phyloP scores from a whole-genome alignment of 495 filamentous ascomycete genomes.

The Hyaloscypha finlandica region DNA sequence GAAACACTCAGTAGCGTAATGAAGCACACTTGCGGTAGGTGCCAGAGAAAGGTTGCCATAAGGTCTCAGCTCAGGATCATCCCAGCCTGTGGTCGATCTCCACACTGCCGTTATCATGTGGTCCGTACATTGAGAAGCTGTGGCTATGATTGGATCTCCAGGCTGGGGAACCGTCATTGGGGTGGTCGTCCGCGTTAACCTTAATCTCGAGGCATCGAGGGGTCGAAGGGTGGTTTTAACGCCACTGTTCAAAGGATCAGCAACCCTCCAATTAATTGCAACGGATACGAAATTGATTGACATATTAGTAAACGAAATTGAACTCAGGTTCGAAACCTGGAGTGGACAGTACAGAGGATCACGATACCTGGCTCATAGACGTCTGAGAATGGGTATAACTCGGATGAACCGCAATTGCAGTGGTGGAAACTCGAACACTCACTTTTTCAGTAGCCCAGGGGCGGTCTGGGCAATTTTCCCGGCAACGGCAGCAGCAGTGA shows the following conservation, averaged over 20 bases:
- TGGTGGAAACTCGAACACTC: not conserved
- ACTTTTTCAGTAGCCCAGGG: constrained; percentile 11
- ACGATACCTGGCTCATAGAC: no score
- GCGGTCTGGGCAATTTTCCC: constrained; percentile 30
- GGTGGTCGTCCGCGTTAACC: constrained; percentile 63
- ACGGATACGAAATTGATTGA: not conserved
- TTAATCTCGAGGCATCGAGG: constrained; percentile 75
- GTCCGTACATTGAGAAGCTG: constrained; percentile 71
- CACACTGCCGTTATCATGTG: constrained; percentile 82
- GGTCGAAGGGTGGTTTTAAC: constrained; percentile 11
- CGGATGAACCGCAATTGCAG: not conserved
- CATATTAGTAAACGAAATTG: no score
- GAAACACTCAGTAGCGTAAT: constrained; percentile 93
- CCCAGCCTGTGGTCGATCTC: constrained; percentile 70
- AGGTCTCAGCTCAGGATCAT: constrained; percentile 73
- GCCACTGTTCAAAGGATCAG: constrained; percentile 15
- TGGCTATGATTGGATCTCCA: constrained; percentile 45
- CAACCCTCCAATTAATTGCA: not conserved
- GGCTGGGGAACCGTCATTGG: constrained; percentile 69
- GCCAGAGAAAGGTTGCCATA: constrained; percentile 80
- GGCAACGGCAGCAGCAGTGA: constrained; percentile 30
- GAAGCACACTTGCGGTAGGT: constrained; percentile 81
- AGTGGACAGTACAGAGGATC: no score
- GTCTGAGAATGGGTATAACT: not conserved
- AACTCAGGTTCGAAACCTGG: no score